These are phyloP conservation scores for Nemania bipapillata DNA, from an alignment of 2,329 filamentous ascomycete genomes.

Conservation along the genomic window DNA sequence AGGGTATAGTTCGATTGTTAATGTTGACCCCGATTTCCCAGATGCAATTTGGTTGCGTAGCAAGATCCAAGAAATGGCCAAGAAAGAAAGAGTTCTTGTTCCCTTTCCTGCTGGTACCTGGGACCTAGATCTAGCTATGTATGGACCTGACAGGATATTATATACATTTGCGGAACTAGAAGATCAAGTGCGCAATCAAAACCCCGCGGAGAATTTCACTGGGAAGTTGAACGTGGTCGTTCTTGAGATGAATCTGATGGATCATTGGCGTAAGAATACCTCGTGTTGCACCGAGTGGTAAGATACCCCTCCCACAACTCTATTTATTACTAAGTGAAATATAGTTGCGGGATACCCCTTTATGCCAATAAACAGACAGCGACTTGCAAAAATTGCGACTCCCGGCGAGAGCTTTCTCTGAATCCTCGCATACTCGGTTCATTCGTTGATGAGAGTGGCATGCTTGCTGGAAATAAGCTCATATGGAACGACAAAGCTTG, in stretches of 20 bases:
- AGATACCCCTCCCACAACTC: constrained; percentile 17
- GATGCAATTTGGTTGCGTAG: constrained; percentile 66
- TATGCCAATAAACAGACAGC: constrained; percentile 61
- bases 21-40: constrained; percentile 64
- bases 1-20: constrained; percentile 60
- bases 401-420: constrained; percentile 47
- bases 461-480: constrained; percentile 62
- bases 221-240: constrained; percentile 56
- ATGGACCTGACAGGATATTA: constrained; percentile 51
- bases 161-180: constrained; percentile 59
- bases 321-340: constrained; percentile 13
- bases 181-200: constrained; percentile 52
- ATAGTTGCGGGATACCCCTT: constrained; percentile 63
- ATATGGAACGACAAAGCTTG: constrained; percentile 65
- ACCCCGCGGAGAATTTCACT: constrained; percentile 51
- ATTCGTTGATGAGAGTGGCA: constrained; percentile 66
- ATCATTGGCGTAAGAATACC: constrained; percentile 49
- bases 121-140: constrained; percentile 51
- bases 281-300: constrained; percentile 58
- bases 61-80: constrained; percentile 60
- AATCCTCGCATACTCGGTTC: constrained; percentile 57
- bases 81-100: constrained; percentile 62
- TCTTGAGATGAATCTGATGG: constrained; percentile 48
- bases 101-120: constrained; percentile 58
- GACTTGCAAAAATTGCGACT: constrained; percentile 55